A percentile compares a stretch with the other conserved stretches of the same genome.
phyloP scores from a whole-genome alignment of 371 early-diverging fungal species.

The Mortierella polycephala region DNA sequence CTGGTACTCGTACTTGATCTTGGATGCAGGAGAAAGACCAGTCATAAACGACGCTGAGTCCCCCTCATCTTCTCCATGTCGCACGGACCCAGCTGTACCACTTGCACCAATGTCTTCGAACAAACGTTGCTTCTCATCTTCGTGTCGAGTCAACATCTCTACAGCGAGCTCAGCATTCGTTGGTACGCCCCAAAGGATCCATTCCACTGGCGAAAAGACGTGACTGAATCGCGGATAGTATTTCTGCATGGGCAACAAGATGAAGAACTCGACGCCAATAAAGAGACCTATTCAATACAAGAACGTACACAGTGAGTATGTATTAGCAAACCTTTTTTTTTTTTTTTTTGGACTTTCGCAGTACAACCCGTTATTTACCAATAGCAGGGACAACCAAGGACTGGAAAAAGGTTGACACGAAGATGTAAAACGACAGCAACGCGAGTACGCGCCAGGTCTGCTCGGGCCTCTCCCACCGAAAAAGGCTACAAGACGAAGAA shows the following conservation, averaged over 20 bases:
- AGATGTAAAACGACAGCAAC: constrained; percentile 20
- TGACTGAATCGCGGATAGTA: constrained; percentile 44
- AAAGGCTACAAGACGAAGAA: constrained; percentile 18
- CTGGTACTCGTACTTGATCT: constrained; percentile 49
- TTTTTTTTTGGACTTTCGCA: background rate
- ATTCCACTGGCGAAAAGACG: constrained; percentile 48
- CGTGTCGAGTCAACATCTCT: constrained; percentile 26
- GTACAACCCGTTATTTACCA: constrained; percentile 12
- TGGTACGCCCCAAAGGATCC: constrained; percentile 49
- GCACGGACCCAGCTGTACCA: background rate
- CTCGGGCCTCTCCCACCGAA: constrained; percentile 44
- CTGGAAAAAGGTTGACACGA: constrained; percentile 30
- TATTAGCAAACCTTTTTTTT: too few relatives aligned
- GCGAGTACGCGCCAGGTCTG: constrained; percentile 48
- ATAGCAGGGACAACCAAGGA: constrained; percentile 38
- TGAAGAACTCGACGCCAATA: constrained; percentile 44
- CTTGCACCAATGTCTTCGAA: background rate
- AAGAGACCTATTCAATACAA: constrained; percentile 17
- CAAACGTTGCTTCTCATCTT: constrained; percentile 11
- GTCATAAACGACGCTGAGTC: constrained; percentile 16
- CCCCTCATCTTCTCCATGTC: constrained; percentile 2
- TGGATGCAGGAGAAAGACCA: constrained; percentile 33
- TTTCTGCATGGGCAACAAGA: constrained; percentile 39
- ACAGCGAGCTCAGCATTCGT: constrained; percentile 47
- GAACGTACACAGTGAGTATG: background rate